Evolutionary conservation across 2,329 filamentous ascomycete genomes (phyloP).

Genomic region (Tolypocladium endophyticum): DNA sequence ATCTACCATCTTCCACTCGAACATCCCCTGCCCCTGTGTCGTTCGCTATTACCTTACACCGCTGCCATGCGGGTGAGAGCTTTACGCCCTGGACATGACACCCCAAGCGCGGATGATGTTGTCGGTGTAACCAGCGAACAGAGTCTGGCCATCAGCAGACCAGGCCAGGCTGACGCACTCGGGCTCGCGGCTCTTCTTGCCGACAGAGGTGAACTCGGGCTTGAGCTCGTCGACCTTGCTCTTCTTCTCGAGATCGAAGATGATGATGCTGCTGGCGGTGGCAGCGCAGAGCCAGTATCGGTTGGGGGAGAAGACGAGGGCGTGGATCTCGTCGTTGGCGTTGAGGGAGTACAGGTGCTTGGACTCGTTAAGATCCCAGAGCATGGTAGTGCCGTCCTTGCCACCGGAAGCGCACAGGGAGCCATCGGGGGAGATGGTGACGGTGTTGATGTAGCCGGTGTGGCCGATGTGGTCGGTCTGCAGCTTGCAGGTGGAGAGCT

Average conservation of each 20-base stretch:
- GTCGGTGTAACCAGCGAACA: slow-evolving; percentile 99
- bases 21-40: not conserved
- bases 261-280: slow-evolving; percentile 96
- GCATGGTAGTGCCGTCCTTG: slow-evolving; percentile 99
- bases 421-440: slow-evolving; percentile 99
- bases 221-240: slow-evolving; percentile 99
- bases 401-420: slow-evolving; percentile 98
- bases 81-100: slow-evolving; percentile 87
- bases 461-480: slow-evolving; percentile 99
- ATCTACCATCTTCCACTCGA: slow-evolving; percentile 20
- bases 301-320: slow-evolving; percentile 99
- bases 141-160: slow-evolving; percentile 96
- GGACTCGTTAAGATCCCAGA: slow-evolving; percentile 99
- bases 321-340: slow-evolving; percentile 99
- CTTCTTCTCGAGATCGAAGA: slow-evolving; percentile 99
- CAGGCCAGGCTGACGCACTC: slow-evolving; percentile 97
- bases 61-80: slow-evolving; percentile 8
- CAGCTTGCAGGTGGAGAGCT: slow-evolving; percentile 97
- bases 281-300: slow-evolving; percentile 99
- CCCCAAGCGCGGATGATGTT: slow-evolving; percentile 98
- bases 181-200: slow-evolving; percentile 98
- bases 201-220: slow-evolving; percentile 92
- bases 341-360: slow-evolving; percentile 99
- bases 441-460: slow-evolving; percentile 99
- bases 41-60: slow-evolving; percentile 2